Conservation (phyloP, 2,329 filamentous ascomycete species). For the Colletotrichum shisoi region DNA sequence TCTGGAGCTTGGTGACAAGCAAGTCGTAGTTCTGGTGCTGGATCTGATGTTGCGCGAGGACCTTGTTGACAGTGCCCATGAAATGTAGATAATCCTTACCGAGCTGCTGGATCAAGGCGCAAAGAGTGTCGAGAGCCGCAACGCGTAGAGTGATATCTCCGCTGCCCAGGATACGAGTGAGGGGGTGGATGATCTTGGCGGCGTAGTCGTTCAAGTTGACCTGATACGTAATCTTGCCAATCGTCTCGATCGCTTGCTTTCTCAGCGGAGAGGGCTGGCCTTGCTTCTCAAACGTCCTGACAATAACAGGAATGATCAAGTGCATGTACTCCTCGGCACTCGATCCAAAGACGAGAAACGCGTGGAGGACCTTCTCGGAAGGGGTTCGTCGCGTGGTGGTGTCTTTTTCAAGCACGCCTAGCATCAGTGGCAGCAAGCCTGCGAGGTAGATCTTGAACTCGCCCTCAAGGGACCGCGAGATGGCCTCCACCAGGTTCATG, state of each 20-base stretch:
- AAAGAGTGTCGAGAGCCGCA: slow-evolving; percentile 90
- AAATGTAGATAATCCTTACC: slow-evolving; percentile 96
- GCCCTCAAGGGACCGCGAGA: slow-evolving; percentile 90
- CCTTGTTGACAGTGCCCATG: slow-evolving; percentile 90
- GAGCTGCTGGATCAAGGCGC: slow-evolving; percentile 92
- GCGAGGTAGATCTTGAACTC: slow-evolving; percentile 98
- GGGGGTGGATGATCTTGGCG: slow-evolving; percentile 92
- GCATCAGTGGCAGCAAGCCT: slow-evolving; percentile 87
- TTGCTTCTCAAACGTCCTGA: slow-evolving; percentile 90
- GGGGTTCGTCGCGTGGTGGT: slow-evolving; percentile 75
- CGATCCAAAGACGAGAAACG: slow-evolving; percentile 93
- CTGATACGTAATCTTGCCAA: slow-evolving; percentile 91
- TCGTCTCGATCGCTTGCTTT: slow-evolving; percentile 90
- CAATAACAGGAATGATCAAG: slow-evolving; percentile 93
- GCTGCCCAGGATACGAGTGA: slow-evolving; percentile 80
- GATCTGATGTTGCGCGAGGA: slow-evolving; percentile 79
- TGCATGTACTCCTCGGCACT: slow-evolving; percentile 99
- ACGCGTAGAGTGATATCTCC: slow-evolving; percentile 77
- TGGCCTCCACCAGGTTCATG: slow-evolving; percentile 88
- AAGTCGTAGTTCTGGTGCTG: slow-evolving; percentile 92
- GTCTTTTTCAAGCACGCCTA: slow-evolving; percentile 91
- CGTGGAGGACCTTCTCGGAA: slow-evolving; percentile 90
- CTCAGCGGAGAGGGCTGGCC: slow-evolving; percentile 80
- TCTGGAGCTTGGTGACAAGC: slow-evolving; percentile 89
- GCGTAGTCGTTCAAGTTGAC: slow-evolving; percentile 98